phyloP scores from a whole-genome alignment of 164 flowering plant species.

The Cinnamomum chago region DNA sequence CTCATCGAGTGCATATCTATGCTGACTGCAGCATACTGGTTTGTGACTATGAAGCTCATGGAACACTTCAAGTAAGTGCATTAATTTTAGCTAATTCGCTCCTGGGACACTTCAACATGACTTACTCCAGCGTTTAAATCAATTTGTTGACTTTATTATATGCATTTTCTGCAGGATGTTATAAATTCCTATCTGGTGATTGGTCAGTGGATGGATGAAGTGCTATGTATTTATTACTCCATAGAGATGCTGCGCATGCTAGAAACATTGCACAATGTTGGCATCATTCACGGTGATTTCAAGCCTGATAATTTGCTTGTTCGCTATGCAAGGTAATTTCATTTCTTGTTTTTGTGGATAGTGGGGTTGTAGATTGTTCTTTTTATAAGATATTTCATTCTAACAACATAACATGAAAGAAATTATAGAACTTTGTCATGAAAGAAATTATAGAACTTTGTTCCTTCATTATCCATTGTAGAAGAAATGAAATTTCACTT shows the following conservation, averaged over 20 bases:
- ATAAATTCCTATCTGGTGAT: slow-evolving; percentile 67
- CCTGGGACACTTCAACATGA: not conserved
- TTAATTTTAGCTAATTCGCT: not conserved
- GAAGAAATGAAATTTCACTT: no score
- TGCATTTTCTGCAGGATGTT: slow-evolving; percentile 63
- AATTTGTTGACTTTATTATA: slow-evolving; percentile 4
- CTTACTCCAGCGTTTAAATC: not conserved
- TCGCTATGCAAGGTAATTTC: slow-evolving; percentile 68
- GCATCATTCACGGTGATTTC: slow-evolving; percentile 95
- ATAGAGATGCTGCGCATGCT: slow-evolving; percentile 87
- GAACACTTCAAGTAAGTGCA: slow-evolving; percentile 77
- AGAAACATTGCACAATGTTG: slow-evolving; percentile 70
- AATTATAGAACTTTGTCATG: not conserved
- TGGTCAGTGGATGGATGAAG: slow-evolving; percentile 83
- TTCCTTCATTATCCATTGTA: no score
- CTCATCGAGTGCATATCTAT: slow-evolving; percentile 71
- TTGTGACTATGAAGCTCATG: slow-evolving; percentile 67
- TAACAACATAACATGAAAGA: not conserved
- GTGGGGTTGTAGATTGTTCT: not conserved
- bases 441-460: not conserved
- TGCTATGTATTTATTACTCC: slow-evolving; percentile 80
- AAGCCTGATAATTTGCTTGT: slow-evolving; percentile 94
- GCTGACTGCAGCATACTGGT: slow-evolving; percentile 83
- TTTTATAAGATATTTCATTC: not conserved
- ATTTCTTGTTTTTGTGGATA: not conserved